A percentile compares a stretch with the other conserved stretches of the same genome.
phyloP scores from a whole-genome alignment of 2,329 filamentous ascomycete species.

The Waltergamsia citrina region DNA sequence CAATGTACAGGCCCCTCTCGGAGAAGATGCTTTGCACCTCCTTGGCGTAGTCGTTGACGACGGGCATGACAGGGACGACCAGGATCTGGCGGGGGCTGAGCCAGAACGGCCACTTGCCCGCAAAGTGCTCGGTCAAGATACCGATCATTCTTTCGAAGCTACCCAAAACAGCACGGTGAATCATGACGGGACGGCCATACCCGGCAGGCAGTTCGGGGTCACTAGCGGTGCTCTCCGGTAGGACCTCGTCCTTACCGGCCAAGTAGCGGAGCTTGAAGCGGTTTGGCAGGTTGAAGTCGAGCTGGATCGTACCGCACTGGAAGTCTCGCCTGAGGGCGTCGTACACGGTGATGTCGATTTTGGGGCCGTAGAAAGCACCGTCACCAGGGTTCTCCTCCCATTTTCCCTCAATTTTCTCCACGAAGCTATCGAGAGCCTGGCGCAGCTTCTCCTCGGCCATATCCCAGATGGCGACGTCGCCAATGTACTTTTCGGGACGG shows the following conservation, averaged over 20 bases:
- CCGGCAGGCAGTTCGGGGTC: constrained; percentile 50
- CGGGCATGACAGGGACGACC: constrained; percentile 55
- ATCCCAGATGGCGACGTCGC: constrained; percentile 80
- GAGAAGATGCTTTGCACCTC: constrained; percentile 64
- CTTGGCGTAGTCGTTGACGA: constrained; percentile 68
- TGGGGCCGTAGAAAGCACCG: constrained; percentile 96
- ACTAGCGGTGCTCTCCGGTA: constrained; percentile 30
- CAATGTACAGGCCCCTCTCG: constrained; percentile 55
- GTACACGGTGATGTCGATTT: constrained; percentile 93
- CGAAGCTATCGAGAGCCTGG: constrained; percentile 71
- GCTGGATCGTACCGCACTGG: constrained; percentile 70
- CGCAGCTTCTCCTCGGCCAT: constrained; percentile 75
- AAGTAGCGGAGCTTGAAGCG: constrained; percentile 31
- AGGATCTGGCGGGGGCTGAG: constrained; percentile 71
- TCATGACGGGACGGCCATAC: constrained; percentile 75
- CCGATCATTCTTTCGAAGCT: constrained; percentile 60
- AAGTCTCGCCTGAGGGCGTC: constrained; percentile 69
- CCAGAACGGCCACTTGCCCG: constrained; percentile 86
- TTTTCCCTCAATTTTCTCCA: constrained; percentile 44
- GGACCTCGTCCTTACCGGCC: constrained; percentile 41
- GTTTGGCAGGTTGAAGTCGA: constrained; percentile 69
- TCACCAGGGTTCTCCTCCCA: constrained; percentile 95
- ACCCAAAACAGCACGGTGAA: constrained; percentile 73
- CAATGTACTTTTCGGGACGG: constrained; percentile 78
- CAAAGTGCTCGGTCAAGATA: constrained; percentile 77